Evolutionary conservation across 2,329 filamentous ascomycete species (phyloP).

Genomic region (Epichloe typhina): DNA sequence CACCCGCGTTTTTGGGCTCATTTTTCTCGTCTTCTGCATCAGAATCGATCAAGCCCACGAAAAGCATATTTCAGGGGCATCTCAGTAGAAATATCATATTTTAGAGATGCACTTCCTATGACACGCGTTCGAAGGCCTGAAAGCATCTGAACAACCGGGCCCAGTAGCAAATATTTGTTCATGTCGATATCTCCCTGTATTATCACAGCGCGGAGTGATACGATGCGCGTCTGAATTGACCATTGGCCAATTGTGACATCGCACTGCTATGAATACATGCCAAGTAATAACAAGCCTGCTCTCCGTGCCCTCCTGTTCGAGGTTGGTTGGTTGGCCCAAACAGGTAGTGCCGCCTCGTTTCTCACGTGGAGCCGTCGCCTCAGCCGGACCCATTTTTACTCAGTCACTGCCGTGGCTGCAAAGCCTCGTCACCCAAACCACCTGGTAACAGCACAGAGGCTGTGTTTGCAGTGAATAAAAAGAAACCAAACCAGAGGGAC

Average conservation of each 20-base stretch:
- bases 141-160: no score
- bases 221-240: neutral
- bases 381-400: conserved; percentile 9
- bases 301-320: neutral
- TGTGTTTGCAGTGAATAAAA: neutral
- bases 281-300: no score
- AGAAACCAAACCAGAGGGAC: neutral
- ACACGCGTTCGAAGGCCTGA: neutral
- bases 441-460: no score
- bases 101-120: neutral
- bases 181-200: neutral
- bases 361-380: conserved; percentile 14
- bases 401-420: neutral
- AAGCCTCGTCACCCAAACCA: no score
- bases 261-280: no score
- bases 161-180: no score
- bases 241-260: no score
- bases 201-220: neutral
- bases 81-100: neutral
- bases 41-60: conserved; percentile 19
- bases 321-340: conserved; percentile 11
- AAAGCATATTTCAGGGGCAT: neutral
- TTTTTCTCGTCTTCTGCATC: conserved; percentile 36
- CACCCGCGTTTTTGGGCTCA: conserved; percentile 50
- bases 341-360: conserved; percentile 15